Evolutionary conservation across 768 basidiomycete species (phyloP).

Genomic region (Amanita phalloides): DNA sequence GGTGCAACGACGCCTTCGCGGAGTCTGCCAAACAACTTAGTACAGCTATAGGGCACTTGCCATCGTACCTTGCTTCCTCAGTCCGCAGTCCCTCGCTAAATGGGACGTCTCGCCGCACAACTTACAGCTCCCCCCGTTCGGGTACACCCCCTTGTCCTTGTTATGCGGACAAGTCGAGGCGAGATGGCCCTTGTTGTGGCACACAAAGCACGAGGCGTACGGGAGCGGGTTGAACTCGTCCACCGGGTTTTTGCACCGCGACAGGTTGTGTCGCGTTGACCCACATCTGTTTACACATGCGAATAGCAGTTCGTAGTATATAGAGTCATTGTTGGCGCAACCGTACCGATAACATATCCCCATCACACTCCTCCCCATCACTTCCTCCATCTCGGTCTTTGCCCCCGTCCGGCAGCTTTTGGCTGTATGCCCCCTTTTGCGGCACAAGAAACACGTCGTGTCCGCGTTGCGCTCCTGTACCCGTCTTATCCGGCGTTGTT

Average conservation of each 20-base stretch:
- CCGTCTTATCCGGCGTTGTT: constrained; percentile 56
- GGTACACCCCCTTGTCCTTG: constrained; percentile 72
- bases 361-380: constrained; percentile 15
- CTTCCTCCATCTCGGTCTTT: constrained; percentile 1
- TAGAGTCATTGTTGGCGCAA: background rate
- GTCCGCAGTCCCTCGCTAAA: constrained; percentile 72
- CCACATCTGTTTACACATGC: constrained; percentile 49
- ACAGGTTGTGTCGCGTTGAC: constrained; percentile 65
- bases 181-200: constrained; percentile 74
- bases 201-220: constrained; percentile 89
- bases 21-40: constrained; percentile 19
- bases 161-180: constrained; percentile 79
- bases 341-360: constrained; percentile 67
- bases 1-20: constrained; percentile 22
- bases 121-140: constrained; percentile 86
- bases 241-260: constrained; percentile 59
- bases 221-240: constrained; percentile 64
- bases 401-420: constrained; percentile 47
- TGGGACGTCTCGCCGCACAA: constrained; percentile 80
- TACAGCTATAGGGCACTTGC: background rate
- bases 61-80: constrained; percentile 45
- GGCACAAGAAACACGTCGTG: constrained; percentile 82
- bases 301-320: no score
- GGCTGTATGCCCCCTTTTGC: constrained; percentile 75
- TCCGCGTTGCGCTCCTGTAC: constrained; percentile 40